Conservation (phyloP, 2,329 filamentous ascomycete genomes). For the Didymosphaeria variabile region DNA sequence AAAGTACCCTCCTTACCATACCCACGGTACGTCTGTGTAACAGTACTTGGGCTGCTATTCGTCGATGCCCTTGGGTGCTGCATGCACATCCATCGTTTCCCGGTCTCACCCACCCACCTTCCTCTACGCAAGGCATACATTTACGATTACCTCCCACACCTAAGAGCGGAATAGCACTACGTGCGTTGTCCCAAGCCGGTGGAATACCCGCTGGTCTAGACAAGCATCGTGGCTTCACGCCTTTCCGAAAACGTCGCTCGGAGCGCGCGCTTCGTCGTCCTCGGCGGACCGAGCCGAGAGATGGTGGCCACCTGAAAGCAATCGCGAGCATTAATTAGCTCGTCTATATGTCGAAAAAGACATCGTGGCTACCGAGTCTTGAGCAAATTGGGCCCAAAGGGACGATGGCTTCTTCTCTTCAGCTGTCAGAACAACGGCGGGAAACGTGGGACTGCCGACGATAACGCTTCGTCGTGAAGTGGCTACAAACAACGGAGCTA, state of each 20-base stretch:
- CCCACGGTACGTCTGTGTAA: neutral
- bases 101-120: neutral
- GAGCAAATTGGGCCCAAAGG: neutral
- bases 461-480: neutral
- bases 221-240: conserved; percentile 11
- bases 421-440: neutral
- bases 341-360: neutral
- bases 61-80: neutral
- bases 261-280: neutral
- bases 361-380: neutral
- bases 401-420: conserved; percentile 2
- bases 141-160: conserved; percentile 1
- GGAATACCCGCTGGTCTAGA: conserved; percentile 1
- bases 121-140: neutral
- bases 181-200: neutral
- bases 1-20: neutral
- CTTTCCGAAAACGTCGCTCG: neutral
- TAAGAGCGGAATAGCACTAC: neutral
- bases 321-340: neutral
- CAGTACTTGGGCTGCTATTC: neutral
- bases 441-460: neutral
- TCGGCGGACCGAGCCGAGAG: neutral
- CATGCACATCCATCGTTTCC: conserved; percentile 2
- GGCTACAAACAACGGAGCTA: neutral
- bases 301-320: neutral